These are phyloP conservation scores for Dactylellina leptospora DNA, from an alignment of 2,329 filamentous ascomycete species.

Conservation along the genomic window DNA sequence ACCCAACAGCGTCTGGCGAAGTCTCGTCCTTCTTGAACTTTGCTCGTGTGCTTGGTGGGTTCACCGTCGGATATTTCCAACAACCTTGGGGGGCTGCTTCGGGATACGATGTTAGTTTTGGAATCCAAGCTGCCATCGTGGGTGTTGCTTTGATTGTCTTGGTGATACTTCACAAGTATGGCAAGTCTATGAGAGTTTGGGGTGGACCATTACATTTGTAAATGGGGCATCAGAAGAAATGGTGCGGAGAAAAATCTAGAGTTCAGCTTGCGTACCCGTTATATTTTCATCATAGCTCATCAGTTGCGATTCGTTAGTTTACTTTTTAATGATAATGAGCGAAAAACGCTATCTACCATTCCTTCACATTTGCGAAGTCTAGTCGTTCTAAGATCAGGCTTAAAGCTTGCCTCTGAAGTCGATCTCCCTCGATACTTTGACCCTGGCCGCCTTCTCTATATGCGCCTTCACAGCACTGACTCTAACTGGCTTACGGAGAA, in stretches of 20 bases:
- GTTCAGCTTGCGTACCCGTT: conserved; percentile 7
- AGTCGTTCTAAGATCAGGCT: not conserved
- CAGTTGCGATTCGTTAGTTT: conserved; percentile 25
- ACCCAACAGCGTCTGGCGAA: conserved; percentile 53
- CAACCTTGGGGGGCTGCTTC: conserved; percentile 52
- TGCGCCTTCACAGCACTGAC: not conserved
- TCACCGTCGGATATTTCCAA: conserved; percentile 56
- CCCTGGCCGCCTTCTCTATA: conserved; percentile 4
- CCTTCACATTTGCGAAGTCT: not conserved
- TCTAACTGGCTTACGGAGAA: conserved; percentile 16
- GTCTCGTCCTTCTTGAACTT: conserved; percentile 57
- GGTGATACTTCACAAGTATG: conserved; percentile 56
- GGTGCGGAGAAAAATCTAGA: not conserved
- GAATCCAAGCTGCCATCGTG: conserved; percentile 55
- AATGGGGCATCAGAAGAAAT: not conserved
- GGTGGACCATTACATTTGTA: conserved; percentile 50
- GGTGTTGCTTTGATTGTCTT: conserved; percentile 54
- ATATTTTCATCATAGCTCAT: conserved; percentile 12
- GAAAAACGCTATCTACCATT: conserved; percentile 4
- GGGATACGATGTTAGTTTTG: conserved; percentile 55
- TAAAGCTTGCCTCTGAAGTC: conserved; percentile 30
- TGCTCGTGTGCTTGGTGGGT: conserved; percentile 56
- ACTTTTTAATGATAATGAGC: conserved; percentile 41
- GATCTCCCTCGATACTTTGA: conserved; percentile 34
- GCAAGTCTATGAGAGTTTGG: conserved; percentile 53